These are phyloP conservation scores for Babesia microti DNA, from an alignment of 169 alveolate genomes.

Conservation along the genomic window DNA sequence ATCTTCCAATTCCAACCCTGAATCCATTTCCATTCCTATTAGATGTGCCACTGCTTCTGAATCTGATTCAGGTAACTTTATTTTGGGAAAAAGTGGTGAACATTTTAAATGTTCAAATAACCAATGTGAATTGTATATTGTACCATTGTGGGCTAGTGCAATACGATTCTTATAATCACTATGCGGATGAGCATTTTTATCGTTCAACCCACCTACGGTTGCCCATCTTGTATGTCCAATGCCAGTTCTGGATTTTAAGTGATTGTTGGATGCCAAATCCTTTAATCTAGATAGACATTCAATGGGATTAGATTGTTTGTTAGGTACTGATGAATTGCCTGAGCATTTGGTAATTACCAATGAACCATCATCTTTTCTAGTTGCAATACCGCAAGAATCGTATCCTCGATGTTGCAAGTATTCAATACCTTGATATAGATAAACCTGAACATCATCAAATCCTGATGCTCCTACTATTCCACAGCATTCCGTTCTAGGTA, in stretches of 20 bases:
- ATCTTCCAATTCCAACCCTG: conserved; percentile 56
- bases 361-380: conserved; percentile 60
- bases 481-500: conserved; percentile 63
- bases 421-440: conserved; percentile 73
- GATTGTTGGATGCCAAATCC: conserved; percentile 53
- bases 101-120: conserved; percentile 14
- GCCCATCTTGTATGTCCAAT: conserved; percentile 99
- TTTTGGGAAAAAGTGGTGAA: conserved; percentile 2
- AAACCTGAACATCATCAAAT: conserved; percentile 62
- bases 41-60: conserved; percentile 92
- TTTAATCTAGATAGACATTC: conserved; percentile 73
- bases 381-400: conserved; percentile 89
- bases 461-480: conserved; percentile 85
- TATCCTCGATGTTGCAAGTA: conserved; percentile 84
- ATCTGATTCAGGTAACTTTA: conserved; percentile 79
- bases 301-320: conserved; percentile 45
- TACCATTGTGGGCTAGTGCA: conserved; percentile 92
- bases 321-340: conserved; percentile 21
- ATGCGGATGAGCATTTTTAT: conserved; percentile 96
- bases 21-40: conserved; percentile 78
- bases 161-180: conserved; percentile 75
- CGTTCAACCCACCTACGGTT: conserved; percentile 93
- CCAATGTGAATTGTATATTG: conserved; percentile 49
- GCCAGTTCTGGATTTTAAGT: conserved; percentile 74
- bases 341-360: conserved; percentile 76